Base-by-base conservation (phyloP, 441 rosid genomes). In the Euphorbia schlechtendalii region DNA sequence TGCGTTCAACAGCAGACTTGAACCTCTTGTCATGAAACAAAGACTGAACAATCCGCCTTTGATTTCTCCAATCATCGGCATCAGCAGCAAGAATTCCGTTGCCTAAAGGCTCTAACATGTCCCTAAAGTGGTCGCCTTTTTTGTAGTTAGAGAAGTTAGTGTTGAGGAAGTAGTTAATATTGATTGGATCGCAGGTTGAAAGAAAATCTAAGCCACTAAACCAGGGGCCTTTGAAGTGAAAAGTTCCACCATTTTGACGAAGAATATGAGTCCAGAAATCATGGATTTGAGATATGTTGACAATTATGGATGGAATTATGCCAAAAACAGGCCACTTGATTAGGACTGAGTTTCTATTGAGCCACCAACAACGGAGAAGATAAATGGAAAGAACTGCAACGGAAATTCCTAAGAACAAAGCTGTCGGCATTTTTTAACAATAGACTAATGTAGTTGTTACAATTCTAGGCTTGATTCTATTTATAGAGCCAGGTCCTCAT, bases 161-260 rank as follows among this genome's bases (percentile, higher is more conserved):
- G 69, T 28, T 77, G 45, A 36, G 8, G 14, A 73, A 61, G 68
- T 80, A 51, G 57, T 70, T 65, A 7, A 77, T 27, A 54, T 74
- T 77, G 30, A 0, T 38, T 11, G 77, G 81, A 60, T 77, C 79
- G 8, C 55, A 4, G 3, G 79, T 73, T n/a, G 65, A 0, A 10
- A 74, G 1, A 15, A 61, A 18, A 60, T 72, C 55, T 48, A 49
- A 56, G 22, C 58, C 51, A 13, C 68, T 21, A 32, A 78, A 73
- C 79, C 79, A 78, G 6, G 72, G 71, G 1, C 86, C 81, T 38
- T 64, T 56, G 76, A 78, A 67, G 55, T 3, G n/a, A 49, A 66
- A 64, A 1, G 73, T 76, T 40, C 70, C 68, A 0, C 64, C 24
- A n/a, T 20, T 28, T 18, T 46, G 36, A 1, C 5, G 56, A 21